Conservation (phyloP, 2,329 filamentous ascomycete species). For the Aspergillus fischeri region DNA sequence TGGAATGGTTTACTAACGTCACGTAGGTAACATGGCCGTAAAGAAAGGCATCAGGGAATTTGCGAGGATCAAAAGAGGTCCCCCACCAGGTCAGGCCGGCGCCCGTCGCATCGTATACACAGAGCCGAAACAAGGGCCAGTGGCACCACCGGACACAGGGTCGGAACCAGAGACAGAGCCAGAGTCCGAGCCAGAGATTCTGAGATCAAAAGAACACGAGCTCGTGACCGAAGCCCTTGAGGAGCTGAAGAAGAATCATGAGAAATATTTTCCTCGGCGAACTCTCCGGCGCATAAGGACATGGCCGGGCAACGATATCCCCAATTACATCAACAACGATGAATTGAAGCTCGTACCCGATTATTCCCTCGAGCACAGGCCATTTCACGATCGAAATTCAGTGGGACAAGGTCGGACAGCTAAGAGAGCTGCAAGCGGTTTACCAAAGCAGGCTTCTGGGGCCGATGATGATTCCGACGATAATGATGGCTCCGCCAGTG, state of each 20-base stretch:
- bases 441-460: background rate
- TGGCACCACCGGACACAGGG: background rate
- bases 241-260: background rate
- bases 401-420: background rate
- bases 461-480: background rate
- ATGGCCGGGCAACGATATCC: background rate
- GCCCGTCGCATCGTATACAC: background rate
- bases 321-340: background rate
- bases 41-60: background rate
- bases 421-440: background rate
- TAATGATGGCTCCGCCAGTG: background rate
- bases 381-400: background rate
- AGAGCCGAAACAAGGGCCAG: background rate
- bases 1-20: background rate
- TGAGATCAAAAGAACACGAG: background rate
- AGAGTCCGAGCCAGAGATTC: background rate
- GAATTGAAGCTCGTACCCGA: background rate
- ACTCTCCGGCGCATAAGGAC: background rate
- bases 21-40: background rate
- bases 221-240: background rate
- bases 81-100: background rate
- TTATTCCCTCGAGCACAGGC: background rate
- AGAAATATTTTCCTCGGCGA: background rate
- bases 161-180: background rate
- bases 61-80: background rate